These are phyloP conservation scores for Kluyveromyces marxianus DNA, from an alignment of 1,139 yeast genomes.

Conservation along the genomic window DNA sequence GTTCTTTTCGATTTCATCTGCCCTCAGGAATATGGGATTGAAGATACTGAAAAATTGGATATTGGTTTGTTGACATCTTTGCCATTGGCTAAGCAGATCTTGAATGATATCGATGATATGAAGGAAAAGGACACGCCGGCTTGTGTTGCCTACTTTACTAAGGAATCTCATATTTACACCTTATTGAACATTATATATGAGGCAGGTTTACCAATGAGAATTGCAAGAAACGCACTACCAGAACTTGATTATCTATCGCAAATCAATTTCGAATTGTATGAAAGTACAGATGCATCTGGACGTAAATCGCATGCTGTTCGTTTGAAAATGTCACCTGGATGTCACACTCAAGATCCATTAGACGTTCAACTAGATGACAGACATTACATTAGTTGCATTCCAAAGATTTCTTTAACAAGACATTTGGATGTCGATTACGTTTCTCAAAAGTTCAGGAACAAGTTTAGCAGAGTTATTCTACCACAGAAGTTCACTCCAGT, in stretches of 20 bases:
- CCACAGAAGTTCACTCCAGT: constrained; percentile 91
- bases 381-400: constrained; percentile 94
- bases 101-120: constrained; percentile 74
- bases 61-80: constrained; percentile 91
- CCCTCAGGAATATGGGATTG: constrained; percentile 98
- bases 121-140: constrained; percentile 73
- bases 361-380: constrained; percentile 95
- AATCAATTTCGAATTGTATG: constrained; percentile 88
- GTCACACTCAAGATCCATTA: constrained; percentile 94
- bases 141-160: constrained; percentile 85
- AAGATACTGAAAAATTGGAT: constrained; percentile 89
- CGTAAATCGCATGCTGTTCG: constrained; percentile 83
- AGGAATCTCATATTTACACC: constrained; percentile 95
- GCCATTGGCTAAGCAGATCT: constrained; percentile 85
- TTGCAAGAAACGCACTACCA: constrained; percentile 90
- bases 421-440: constrained; percentile 91
- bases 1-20: constrained; percentile 94
- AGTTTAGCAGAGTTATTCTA: constrained; percentile 79
- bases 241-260: constrained; percentile 95
- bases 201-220: constrained; percentile 89
- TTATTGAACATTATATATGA: constrained; percentile 84
- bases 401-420: constrained; percentile 80
- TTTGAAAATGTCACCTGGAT: constrained; percentile 89
- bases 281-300: constrained; percentile 58
- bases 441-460: constrained; percentile 68